Evolutionary conservation across 306 rosid genomes (phyloP).

Genomic region (Adenanthera pavonina): DNA sequence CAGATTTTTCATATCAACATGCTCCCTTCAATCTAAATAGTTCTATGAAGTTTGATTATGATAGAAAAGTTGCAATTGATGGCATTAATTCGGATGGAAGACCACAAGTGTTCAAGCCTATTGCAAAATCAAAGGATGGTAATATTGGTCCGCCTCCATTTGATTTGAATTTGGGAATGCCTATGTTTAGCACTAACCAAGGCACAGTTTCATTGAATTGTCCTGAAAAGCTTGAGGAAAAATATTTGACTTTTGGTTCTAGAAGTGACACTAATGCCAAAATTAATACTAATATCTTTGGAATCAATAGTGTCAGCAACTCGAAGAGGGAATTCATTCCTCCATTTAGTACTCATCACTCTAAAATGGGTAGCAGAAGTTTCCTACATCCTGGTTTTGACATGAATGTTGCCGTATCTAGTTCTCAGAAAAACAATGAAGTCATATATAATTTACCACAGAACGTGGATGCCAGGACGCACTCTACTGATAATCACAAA

Average conservation of each 20-base stretch:
- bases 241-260: conserved; percentile 36
- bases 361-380: conserved; percentile 22
- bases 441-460: conserved; percentile 11
- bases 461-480: conserved; percentile 18
- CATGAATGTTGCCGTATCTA: conserved; percentile 31
- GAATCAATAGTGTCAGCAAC: conserved; percentile 21
- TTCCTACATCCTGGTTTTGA: conserved; percentile 31
- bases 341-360: conserved; percentile 19
- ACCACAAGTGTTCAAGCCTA: conserved; percentile 37
- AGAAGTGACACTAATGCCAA: conserved; percentile 26
- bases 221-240: conserved; percentile 39
- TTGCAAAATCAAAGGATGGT: conserved; percentile 31
- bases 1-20: conserved; percentile 18
- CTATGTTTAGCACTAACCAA: conserved; percentile 31
- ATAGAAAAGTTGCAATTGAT: conserved; percentile 20
- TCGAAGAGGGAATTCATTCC: conserved; percentile 33
- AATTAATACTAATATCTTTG: conserved; percentile 29
- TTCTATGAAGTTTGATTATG: conserved; percentile 32
- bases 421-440: conserved; percentile 37
- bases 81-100: conserved; percentile 7
- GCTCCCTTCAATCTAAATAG: conserved; percentile 35
- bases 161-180: conserved; percentile 36
- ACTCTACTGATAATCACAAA: conserved; percentile 2
- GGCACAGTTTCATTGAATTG: conserved; percentile 35
- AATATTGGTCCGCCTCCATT: conserved; percentile 35